Evolutionary conservation across 2,329 filamentous ascomycete genomes (phyloP), one percentile per base, ranked within the genome.

Genomic region (Cadophora gregata): DNA sequence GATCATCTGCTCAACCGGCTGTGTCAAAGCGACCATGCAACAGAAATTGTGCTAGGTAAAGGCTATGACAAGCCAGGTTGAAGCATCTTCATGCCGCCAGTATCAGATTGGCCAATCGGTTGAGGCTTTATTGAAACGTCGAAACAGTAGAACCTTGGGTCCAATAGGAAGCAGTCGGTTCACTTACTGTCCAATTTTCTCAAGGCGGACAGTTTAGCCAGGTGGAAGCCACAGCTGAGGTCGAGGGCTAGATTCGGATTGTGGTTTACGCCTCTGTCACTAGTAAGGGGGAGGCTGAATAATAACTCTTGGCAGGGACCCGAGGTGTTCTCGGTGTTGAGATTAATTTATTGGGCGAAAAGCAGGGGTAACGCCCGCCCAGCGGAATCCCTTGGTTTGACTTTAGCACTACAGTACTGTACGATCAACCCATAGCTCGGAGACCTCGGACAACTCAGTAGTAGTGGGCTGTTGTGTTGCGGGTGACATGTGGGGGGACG

Each of bases 101-200:
- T 27, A 45, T 55, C 60, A 55, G 48, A 62, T 42, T 59, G 38
- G 48, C 29, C 60, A n/a, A 62, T n/a, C 53, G 21, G 50, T 38
- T 50, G 45, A 60, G n/a, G 36, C 31, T 16, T 33, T 10, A 24
- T 29, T 55, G 24, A 62, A 42, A 45, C 48, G 45, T 55, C 31
- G 48, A 62, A 55, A 62, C 24, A 42, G 19, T 62, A 12, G 31
- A 24, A 51, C 25, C 2, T 56, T n/a, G 10, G 29, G 31, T 19
- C 16, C 9, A 31, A 33, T 21, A 56, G 25, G 42, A 38, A 58
- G n/a, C 31, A 21, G 8, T 42, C 55, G 33, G 55, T 6, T 27
- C n/a, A 38, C 31, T 58, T 36, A 42, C 31, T 58, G 10, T 38
- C n/a, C n/a, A 38, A n/a, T 38, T 5, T 21, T 31, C 16, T 53